Evolutionary conservation across 495 filamentous ascomycete species (phyloP).

Genomic region (Oleoguttula mirabilis): DNA sequence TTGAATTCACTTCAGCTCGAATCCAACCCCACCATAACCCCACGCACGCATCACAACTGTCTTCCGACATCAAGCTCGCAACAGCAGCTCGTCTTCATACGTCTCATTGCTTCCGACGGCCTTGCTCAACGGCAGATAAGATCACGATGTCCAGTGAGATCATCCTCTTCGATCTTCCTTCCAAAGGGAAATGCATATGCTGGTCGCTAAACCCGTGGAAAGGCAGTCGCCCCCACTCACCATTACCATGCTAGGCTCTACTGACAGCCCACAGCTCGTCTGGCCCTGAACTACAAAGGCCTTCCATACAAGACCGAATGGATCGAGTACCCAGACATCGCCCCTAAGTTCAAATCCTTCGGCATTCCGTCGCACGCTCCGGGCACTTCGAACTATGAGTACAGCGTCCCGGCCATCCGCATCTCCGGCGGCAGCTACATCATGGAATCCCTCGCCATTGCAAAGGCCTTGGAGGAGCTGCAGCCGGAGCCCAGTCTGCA

Average conservation of each 20-base stretch:
- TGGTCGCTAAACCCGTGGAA: conserved; percentile 56
- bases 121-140: too few species aligned
- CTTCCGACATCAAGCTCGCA: too few species aligned
- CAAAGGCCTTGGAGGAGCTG: conserved; percentile 36
- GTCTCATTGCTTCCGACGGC: too few species aligned
- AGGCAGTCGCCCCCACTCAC: too few species aligned
- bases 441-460: conserved; percentile 48
- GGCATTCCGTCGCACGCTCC: conserved; percentile 32
- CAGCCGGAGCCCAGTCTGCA: conserved; percentile 43
- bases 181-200: conserved; percentile 23
- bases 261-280: conserved; percentile 36
- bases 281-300: conserved; percentile 49
- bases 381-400: conserved; percentile 23
- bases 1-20: too few species aligned
- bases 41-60: too few species aligned
- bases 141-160: conserved; percentile 15
- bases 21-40: too few species aligned
- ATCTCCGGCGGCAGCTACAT: conserved; percentile 40
- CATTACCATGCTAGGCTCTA: not conserved
- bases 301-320: conserved; percentile 54
- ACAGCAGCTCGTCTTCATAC: too few species aligned
- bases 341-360: conserved; percentile 34
- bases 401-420: conserved; percentile 44
- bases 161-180: conserved; percentile 45
- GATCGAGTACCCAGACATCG: conserved; percentile 53